A percentile compares a stretch with the other conserved stretches of the same genome.
These are phyloP conservation scores for Adansonia grandidieri DNA, from an alignment of 441 rosid species.

Conservation along the genomic window DNA sequence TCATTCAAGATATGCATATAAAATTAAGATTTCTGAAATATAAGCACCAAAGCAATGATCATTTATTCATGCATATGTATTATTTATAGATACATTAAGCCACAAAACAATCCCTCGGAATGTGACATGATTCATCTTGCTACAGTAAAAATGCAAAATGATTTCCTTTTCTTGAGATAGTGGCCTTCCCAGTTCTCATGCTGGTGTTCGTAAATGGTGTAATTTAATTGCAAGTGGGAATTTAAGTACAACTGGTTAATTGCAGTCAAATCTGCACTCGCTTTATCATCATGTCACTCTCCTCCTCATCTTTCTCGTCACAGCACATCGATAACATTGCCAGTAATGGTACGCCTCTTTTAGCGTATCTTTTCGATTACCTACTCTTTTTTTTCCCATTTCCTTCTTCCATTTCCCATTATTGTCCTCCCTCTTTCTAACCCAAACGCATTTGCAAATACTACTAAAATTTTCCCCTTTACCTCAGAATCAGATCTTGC, in stretches of 20 bases:
- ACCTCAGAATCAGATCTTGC: background rate
- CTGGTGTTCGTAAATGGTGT: background rate
- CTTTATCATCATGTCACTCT: too few species aligned
- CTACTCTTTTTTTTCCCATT: background rate
- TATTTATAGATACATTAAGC: slow-evolving; percentile 13
- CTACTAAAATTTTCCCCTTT: background rate
- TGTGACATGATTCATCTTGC: background rate
- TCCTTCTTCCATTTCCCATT: background rate
- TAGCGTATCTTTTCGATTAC: background rate
- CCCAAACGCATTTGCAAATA: background rate
- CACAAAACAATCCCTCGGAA: background rate
- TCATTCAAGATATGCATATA: slow-evolving; percentile 9
- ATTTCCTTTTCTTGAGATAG: background rate
- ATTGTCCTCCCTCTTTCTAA: background rate
- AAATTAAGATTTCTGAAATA: slow-evolving; percentile 23
- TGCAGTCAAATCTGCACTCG: too few species aligned
- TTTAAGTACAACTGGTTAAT: too few species aligned
- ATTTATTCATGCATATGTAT: background rate
- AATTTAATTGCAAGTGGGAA: too few species aligned
- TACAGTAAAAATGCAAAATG: background rate
- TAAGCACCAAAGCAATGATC: background rate
- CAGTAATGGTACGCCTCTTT: background rate
- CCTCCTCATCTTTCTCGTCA: background rate
- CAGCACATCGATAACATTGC: background rate
- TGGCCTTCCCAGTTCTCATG: background rate